Evolutionary conservation across 345 rosid species (phyloP), one percentile per base, ranked within the genome.

Genomic region (Xanthoceras sorbifolium): DNA sequence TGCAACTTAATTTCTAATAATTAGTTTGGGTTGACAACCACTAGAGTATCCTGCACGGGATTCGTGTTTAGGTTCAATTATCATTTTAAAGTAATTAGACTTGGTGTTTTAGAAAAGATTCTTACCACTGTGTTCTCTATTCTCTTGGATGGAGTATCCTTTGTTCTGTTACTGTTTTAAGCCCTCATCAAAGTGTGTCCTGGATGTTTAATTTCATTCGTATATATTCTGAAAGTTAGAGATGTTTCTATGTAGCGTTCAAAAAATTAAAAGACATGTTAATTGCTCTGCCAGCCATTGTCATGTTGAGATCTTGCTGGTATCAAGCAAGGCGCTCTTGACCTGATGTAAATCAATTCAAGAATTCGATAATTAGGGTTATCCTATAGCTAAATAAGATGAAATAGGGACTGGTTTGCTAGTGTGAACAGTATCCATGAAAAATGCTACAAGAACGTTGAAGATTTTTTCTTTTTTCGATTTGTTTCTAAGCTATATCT

Each of bases 1-100:
- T 29, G 67, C 40, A 8, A 48, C 42, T 7, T 63, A 6, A 63
- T 44, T 73, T 73, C 28, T 62, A 18, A 72, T 72, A 31, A 62
- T 46, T 5, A 7, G 10, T 38, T 46, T 63, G 42, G 55, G 59
- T 63, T 73, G 42, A 62, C 11, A 12, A 3, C 77, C 29, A 7
- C 77, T 26, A 2, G 15, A 60, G 25, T 57, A 60, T 60, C 36
- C 28, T 31, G 28, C 42, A 22, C 15, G n/a, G 54, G 76, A 14
- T 17, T 72, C 12, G 31, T 4, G n/a, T 60, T 36, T 54, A 1
- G 2, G 23, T 15, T 61, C 18, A 40, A 22, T n/a, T 36, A 38
- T 66, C 25, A 36, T 66, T 66, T 40, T 22, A 22, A 57, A 14
- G 65, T 46, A 42, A 20, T 70, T 52, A 54, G 64, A 60, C 20